These are phyloP conservation scores for Wickerhamomyces sp. DNA, from an alignment of 1,139 yeast genomes.

Conservation along the genomic window DNA sequence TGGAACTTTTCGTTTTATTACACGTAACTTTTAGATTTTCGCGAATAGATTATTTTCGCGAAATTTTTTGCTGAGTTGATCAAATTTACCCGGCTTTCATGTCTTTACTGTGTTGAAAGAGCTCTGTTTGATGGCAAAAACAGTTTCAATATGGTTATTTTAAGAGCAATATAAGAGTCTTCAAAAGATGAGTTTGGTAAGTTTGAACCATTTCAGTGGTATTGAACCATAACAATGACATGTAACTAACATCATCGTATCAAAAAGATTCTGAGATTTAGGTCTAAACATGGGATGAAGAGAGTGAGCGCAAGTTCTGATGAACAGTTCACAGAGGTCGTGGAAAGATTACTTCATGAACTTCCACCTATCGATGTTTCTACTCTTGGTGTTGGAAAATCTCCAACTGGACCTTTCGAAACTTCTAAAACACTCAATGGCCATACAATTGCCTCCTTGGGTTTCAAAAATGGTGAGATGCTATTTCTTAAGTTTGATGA, in stretches of 20 bases:
- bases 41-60: no score
- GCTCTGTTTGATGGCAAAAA: not conserved
- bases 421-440: conserved; percentile 39
- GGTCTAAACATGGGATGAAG: conserved; percentile 79
- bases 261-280: conserved; percentile 52
- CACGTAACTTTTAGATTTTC: no score
- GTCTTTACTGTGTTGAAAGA: not conserved
- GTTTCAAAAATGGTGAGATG: conserved; percentile 81
- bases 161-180: no score
- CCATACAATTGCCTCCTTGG: conserved; percentile 45
- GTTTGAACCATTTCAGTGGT: no score
- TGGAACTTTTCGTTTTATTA: no score
- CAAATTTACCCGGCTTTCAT: no score
- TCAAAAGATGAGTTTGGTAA: not conserved
- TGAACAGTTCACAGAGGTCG: conserved; percentile 41
- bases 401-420: conserved; percentile 48
- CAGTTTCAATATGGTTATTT: no score
- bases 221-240: no score
- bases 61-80: no score
- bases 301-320: conserved; percentile 48
- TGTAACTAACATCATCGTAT: no score
- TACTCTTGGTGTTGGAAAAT: conserved; percentile 36
- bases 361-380: conserved; percentile 9
- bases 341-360: conserved; percentile 32
- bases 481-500: conserved; percentile 50